phyloP scores from a whole-genome alignment of 1,284 basidiomycete genomes.

The Cystobasidiaceae sp. region DNA sequence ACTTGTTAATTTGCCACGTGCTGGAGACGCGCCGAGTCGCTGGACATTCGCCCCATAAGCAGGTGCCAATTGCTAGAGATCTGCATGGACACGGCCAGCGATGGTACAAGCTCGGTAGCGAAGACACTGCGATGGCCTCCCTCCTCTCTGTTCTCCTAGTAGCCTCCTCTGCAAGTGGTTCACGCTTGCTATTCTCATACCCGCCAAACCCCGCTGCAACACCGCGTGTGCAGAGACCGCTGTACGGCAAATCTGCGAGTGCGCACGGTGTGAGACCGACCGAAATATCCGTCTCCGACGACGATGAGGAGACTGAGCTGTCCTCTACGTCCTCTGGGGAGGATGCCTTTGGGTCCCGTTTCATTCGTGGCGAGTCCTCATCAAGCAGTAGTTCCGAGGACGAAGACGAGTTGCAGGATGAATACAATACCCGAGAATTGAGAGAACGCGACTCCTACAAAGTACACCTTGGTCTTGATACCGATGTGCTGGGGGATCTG shows the following conservation, averaged over 20 bases:
- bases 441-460: conserved; percentile 53
- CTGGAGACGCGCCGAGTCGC: no score
- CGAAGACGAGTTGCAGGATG: conserved; percentile 31
- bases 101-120: no score
- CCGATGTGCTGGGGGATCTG: conserved; percentile 73
- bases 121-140: conserved; percentile 26
- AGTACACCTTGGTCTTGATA: conserved; percentile 68
- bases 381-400: conserved; percentile 23
- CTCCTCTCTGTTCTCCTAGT: conserved; percentile 41
- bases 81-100: no score
- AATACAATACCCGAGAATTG: conserved; percentile 7
- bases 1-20: no score
- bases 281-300: not conserved
- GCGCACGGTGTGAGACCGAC: conserved; percentile 7
- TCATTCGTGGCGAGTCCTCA: conserved; percentile 26
- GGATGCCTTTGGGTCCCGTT: conserved; percentile 21
- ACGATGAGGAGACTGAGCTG: not conserved
- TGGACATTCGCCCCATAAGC: no score
- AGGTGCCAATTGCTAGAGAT: no score
- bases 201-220: conserved; percentile 38
- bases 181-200: conserved; percentile 38
- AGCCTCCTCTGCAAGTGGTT: conserved; percentile 35
- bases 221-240: conserved; percentile 38
- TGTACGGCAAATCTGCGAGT: conserved; percentile 34
- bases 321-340: conserved; percentile 17